Conservation (phyloP, 768 basidiomycete genomes). For the Inosperma sp. region DNA sequence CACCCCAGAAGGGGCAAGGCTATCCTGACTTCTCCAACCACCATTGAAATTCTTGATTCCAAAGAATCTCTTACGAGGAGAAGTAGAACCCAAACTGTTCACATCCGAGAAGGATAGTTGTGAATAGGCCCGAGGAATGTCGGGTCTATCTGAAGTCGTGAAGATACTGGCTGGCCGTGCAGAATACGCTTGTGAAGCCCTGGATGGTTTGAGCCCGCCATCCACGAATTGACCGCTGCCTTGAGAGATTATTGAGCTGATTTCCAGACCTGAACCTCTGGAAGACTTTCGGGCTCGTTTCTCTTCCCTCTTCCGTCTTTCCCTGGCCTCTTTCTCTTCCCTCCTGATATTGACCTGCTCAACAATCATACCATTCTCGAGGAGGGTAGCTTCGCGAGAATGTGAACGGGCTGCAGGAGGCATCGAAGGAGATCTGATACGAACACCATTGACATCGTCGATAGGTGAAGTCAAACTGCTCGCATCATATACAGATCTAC, state of each 20-base stretch:
- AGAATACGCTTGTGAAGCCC: conserved; percentile 51
- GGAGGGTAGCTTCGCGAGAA: conserved; percentile 70
- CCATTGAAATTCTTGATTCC: conserved; percentile 66
- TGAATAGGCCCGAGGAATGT: conserved; percentile 64
- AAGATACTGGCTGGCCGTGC: conserved; percentile 58
- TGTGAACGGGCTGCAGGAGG: conserved; percentile 42
- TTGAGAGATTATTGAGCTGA: conserved; percentile 69
- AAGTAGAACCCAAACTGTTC: conserved; percentile 64
- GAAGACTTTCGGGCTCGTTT: conserved; percentile 71
- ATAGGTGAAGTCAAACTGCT: conserved; percentile 42
- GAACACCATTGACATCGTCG: conserved; percentile 62
- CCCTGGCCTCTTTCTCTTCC: conserved; percentile 72
- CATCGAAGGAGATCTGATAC: conserved; percentile 60
- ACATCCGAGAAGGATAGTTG: conserved; percentile 79
- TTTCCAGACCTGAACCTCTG: conserved; percentile 64
- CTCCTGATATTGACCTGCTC: conserved; percentile 81
- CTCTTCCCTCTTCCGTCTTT: conserved; percentile 66
- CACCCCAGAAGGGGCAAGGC: conserved; percentile 73
- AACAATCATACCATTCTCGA: conserved; percentile 87
- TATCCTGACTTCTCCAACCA: conserved; percentile 77
- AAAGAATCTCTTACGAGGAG: conserved; percentile 74
- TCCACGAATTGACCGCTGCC: conserved; percentile 55
- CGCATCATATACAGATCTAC: conserved; percentile 72
- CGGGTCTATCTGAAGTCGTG: conserved; percentile 54
- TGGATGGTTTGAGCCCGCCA: conserved; percentile 54